Conservation (phyloP, 345 rosid species). For the Reutealis trisperma region DNA sequence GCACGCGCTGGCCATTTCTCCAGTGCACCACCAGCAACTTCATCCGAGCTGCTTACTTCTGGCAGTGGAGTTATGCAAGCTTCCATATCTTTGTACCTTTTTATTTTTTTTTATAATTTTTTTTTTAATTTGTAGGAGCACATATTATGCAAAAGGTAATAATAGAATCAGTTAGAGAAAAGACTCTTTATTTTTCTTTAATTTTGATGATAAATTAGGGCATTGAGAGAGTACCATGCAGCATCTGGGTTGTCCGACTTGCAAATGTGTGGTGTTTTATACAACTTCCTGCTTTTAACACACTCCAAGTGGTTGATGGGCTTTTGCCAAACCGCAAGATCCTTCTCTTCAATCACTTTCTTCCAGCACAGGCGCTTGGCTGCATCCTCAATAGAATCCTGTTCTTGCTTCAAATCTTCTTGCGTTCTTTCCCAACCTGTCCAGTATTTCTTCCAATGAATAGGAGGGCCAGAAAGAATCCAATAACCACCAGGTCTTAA, state of each 20-base stretch:
- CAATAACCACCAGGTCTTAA: constrained; percentile 98
- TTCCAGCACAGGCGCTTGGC: constrained; percentile 92
- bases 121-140: background rate
- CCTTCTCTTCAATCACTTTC: constrained; percentile 72
- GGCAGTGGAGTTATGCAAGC: constrained; percentile 81
- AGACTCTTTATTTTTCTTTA: background rate
- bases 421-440: constrained; percentile 90
- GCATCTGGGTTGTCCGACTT: constrained; percentile 62
- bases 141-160: background rate
- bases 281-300: constrained; percentile 41
- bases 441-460: constrained; percentile 88
- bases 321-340: constrained; percentile 79
- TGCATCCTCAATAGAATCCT: constrained; percentile 77
- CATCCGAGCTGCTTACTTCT: constrained; percentile 60
- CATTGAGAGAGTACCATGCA: constrained; percentile 57
- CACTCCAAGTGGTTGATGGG: constrained; percentile 87
- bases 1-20: constrained; percentile 93
- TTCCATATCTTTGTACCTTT: constrained; percentile 81
- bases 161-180: constrained; percentile 14
- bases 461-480: constrained; percentile 96
- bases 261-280: constrained; percentile 68
- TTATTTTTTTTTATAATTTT: background rate
- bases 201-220: background rate
- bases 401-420: constrained; percentile 80
- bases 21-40: constrained; percentile 76